A percentile compares a stretch with the other conserved stretches of the same genome.
phyloP scores from a whole-genome alignment of 2,329 filamentous ascomycete genomes.

The Ophiocordyceps camponoti-floridani region DNA sequence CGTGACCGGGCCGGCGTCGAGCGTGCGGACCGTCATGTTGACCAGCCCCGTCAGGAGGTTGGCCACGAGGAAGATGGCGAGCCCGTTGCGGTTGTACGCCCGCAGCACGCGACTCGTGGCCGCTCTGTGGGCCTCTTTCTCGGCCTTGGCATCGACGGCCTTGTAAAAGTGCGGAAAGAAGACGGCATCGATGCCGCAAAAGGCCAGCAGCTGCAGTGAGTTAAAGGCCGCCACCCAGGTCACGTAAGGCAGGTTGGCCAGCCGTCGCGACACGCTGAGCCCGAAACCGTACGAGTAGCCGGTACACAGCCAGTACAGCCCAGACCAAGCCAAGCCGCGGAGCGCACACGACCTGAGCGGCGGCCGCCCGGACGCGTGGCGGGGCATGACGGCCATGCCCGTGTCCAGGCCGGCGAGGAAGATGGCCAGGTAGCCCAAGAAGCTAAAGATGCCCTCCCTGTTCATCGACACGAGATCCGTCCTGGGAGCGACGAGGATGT shows the following conservation, averaged over 20 bases:
- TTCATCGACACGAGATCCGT: constrained; percentile 73
- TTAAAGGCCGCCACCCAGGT: constrained; percentile 91
- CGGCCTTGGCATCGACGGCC: constrained; percentile 32
- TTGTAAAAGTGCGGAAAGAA: constrained; percentile 60
- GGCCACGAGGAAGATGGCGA: constrained; percentile 69
- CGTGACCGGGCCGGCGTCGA: constrained; percentile 45
- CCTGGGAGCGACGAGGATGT: constrained; percentile 66
- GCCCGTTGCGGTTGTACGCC: constrained; percentile 76
- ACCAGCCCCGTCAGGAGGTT: constrained; percentile 81
- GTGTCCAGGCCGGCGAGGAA: constrained; percentile 79
- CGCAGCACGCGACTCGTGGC: constrained; percentile 69
- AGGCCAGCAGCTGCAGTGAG: constrained; percentile 60
- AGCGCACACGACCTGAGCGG: constrained; percentile 30
- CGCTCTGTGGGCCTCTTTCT: constrained; percentile 43
- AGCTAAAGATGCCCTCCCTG: constrained; percentile 88
- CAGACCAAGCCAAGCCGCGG: constrained; percentile 51
- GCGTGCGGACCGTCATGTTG: constrained; percentile 71
- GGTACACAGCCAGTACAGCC: constrained; percentile 52
- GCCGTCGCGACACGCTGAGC: constrained; percentile 63
- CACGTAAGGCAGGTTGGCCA: constrained; percentile 88
- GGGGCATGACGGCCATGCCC: constrained; percentile 62
- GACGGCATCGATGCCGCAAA: constrained; percentile 58
- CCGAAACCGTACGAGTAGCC: constrained; percentile 52
- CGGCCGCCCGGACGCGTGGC: constrained; percentile 23
- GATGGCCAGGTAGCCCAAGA: constrained; percentile 83